These are phyloP conservation scores for Heimioporus sp. DNA, from an alignment of 768 basidiomycete genomes.

Conservation along the genomic window DNA sequence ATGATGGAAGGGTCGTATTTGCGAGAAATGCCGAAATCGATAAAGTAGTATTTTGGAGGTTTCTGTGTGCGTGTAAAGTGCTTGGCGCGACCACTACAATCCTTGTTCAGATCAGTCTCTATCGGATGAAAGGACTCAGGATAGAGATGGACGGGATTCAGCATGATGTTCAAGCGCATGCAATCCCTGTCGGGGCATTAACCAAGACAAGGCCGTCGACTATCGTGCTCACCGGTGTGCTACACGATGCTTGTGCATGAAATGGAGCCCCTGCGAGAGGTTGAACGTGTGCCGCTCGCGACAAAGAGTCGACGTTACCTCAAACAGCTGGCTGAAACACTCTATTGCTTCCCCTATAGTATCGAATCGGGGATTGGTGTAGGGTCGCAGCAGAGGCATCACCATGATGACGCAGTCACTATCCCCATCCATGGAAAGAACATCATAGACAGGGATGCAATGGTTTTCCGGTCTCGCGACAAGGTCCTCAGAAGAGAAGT, in stretches of 20 bases:
- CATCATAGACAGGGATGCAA: slow-evolving; percentile 25
- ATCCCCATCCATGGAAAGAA: slow-evolving; percentile 4
- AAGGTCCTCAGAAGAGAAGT: slow-evolving; percentile 16
- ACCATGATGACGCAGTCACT: slow-evolving; percentile 19
- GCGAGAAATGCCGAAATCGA: too few species aligned
- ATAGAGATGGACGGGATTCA: slow-evolving; percentile 26
- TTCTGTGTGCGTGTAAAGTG: slow-evolving; percentile 25
- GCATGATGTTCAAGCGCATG: slow-evolving; percentile 31
- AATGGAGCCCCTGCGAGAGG: too few species aligned
- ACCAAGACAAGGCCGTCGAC: too few species aligned
- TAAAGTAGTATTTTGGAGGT: too few species aligned
- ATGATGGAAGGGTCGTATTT: too few species aligned
- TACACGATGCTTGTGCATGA: too few species aligned
- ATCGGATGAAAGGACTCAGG: slow-evolving; percentile 27
- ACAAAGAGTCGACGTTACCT: too few species aligned
- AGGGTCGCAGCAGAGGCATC: slow-evolving; percentile 29
- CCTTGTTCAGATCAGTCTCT: slow-evolving; percentile 1
- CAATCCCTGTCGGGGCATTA: slow-evolving; percentile 20
- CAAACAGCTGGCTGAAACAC: too few species aligned
- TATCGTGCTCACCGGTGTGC: too few species aligned
- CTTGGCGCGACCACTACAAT: slow-evolving; percentile 18
- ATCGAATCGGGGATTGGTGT: slow-evolving; percentile 17
- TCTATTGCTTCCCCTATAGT: background rate
- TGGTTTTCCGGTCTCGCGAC: slow-evolving; percentile 18
- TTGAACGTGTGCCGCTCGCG: too few species aligned